phyloP scores from a whole-genome alignment of 345 rosid species.

The Gossypium australe region DNA sequence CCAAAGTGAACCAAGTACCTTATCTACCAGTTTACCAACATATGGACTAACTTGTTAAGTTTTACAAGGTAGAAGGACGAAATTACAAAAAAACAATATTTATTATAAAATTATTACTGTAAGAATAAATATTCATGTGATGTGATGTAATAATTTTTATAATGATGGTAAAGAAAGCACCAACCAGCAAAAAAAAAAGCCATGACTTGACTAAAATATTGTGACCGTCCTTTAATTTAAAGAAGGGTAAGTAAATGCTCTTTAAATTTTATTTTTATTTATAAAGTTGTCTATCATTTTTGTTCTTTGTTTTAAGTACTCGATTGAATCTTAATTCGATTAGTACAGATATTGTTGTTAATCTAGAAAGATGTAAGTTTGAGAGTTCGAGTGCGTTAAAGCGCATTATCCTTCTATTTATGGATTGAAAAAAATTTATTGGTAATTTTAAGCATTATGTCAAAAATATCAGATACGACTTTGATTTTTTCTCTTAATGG shows the following conservation, averaged over 20 bases:
- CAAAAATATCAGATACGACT: no score
- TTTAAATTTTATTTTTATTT: not conserved
- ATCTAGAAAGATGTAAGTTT: fast-evolving
- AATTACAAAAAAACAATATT: no score
- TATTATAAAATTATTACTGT: no score
- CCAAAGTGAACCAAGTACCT: no score
- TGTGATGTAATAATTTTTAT: no score
- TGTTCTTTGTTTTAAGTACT: not conserved
- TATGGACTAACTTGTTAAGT: no score
- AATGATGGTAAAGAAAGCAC: not conserved
- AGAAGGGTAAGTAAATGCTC: not conserved
- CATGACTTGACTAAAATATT: not conserved
- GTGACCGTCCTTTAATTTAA: no score
- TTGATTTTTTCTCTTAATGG: no score
- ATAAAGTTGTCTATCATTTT: not conserved
- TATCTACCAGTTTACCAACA: no score
- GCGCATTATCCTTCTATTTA: fast-evolving
- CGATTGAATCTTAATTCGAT: no score
- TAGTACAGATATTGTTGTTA: fast-evolving
- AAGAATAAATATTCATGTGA: no score
- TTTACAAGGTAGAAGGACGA: no score
- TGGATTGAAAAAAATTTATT: fast-evolving
- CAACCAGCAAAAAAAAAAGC: not conserved
- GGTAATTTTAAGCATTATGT: fast-evolving
- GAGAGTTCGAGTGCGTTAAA: fast-evolving